These are phyloP conservation scores for Hypoxylon lienhwacheense DNA, from an alignment of 495 filamentous ascomycete species.

Conservation along the genomic window DNA sequence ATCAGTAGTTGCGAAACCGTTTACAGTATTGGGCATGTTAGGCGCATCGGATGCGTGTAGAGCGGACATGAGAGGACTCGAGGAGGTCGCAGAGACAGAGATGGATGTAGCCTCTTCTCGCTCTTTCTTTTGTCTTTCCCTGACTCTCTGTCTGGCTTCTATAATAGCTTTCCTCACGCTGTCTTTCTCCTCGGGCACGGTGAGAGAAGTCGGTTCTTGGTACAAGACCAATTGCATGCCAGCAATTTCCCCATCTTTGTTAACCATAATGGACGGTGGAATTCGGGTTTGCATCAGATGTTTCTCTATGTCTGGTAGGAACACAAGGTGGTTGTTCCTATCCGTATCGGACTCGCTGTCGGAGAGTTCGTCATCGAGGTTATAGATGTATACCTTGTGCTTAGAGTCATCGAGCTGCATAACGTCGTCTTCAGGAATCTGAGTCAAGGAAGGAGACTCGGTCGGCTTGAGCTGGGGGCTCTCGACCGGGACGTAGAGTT, in stretches of 20 bases:
- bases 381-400: constrained; percentile 84
- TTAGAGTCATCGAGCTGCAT: constrained; percentile 91
- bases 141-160: constrained; percentile 71
- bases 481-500: constrained; percentile 59
- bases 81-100: not conserved
- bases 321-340: constrained; percentile 59
- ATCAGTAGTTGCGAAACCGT: constrained; percentile 10
- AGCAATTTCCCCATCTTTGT: constrained; percentile 49
- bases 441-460: constrained; percentile 3
- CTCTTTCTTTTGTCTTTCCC: constrained; percentile 48
- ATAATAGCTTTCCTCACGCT: constrained; percentile 83
- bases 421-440: constrained; percentile 51
- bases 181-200: constrained; percentile 74
- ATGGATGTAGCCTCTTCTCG: constrained; percentile 2
- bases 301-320: constrained; percentile 83
- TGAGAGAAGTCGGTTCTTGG: constrained; percentile 71
- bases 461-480: constrained; percentile 35
- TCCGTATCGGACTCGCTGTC: constrained; percentile 44
- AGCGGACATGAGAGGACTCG: not conserved
- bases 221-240: constrained; percentile 80
- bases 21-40: not conserved
- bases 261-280: constrained; percentile 63
- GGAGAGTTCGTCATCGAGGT: constrained; percentile 83
- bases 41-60: not conserved
- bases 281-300: constrained; percentile 65